A percentile compares a stretch with the other conserved stretches of the same genome.
These are phyloP conservation scores for Funneliformis caledonium DNA, from an alignment of 371 early-diverging fungal species.

Conservation along the genomic window DNA sequence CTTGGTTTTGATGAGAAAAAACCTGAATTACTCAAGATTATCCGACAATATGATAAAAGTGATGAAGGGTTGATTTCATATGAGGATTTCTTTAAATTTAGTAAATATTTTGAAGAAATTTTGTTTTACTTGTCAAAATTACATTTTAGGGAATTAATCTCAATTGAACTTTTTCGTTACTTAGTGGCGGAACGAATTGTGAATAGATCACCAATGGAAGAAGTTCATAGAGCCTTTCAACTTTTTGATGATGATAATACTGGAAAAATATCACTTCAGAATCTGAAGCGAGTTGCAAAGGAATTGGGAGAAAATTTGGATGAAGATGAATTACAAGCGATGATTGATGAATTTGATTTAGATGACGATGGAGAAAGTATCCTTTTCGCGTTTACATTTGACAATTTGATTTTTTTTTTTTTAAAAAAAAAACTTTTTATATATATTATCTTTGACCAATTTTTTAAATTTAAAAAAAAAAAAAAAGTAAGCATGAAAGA, in stretches of 20 bases:
- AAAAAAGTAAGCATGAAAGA: slow-evolving; percentile 26
- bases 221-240: slow-evolving; percentile 76
- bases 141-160: neutral
- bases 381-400: neutral
- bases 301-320: slow-evolving; percentile 71
- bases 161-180: neutral
- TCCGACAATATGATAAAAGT: slow-evolving; percentile 59
- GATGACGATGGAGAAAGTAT: slow-evolving; percentile 69
- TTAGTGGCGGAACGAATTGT: slow-evolving; percentile 69
- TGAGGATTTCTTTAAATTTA: slow-evolving; percentile 68
- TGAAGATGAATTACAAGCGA: slow-evolving; percentile 76
- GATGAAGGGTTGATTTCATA: slow-evolving; percentile 59
- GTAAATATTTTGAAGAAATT: slow-evolving; percentile 50
- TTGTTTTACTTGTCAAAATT: slow-evolving; percentile 35
- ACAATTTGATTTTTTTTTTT: neutral
- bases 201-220: slow-evolving; percentile 76
- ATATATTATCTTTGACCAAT: neutral
- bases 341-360: slow-evolving; percentile 81
- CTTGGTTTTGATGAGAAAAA: slow-evolving; percentile 65
- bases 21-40: slow-evolving; percentile 70
- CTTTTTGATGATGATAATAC: slow-evolving; percentile 77
- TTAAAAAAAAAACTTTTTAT: neutral
- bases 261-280: slow-evolving; percentile 70
- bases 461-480: neutral
- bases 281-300: slow-evolving; percentile 70